Evolutionary conservation across 2,329 filamentous ascomycete genomes (phyloP), one percentile per base, ranked within the genome.

Genomic region (Fusarium sublunatum): DNA sequence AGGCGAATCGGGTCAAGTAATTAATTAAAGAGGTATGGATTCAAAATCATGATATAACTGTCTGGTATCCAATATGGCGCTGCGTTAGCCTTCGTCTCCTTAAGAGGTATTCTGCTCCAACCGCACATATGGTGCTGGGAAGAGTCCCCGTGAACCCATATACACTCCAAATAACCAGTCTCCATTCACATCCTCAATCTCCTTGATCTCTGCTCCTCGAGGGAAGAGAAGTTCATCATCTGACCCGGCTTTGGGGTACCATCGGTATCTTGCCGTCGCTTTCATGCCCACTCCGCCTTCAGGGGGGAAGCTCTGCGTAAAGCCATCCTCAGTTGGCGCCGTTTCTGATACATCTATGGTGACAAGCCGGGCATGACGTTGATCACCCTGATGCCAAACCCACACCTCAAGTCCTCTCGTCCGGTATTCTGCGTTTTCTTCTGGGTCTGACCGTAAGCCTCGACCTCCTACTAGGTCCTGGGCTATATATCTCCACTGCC

Each of bases 121-220:
- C 65, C 79, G 80, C 25, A 93, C 91, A 81, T 94, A 94, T 7
- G 86, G 85, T 7, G 88, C 88, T 5, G 93, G 93, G 72, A 97
- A 96, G 64, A 97, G 70, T 0, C 92, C 93, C 68, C 86, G 88
- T 24, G 78, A 80, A 0, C 92, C 93, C 78, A 92, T 93, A 80
- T 96, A 97, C 26, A 88, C 87, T 0, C 94, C 94, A 78, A 89
- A 90, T 71, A 85, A 93, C 93, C 93, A 98, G 74, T 97, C 93
- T 15, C 89, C 91, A 74, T 97, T 97, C 43, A 96, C 87, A 74
- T 95, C 91, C 73, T 94, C 90, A 34, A 90, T 87, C 78, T 98
- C 94, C 7, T 84, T 83, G 12, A 98, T 85, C 75, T 95, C 91
- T 0, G 93, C 93, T 9, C 91, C 88, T 46, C 88, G 88, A 0